Evolutionary conservation across 306 rosid species (phyloP), one percentile per base, ranked within the genome.

Genomic region (Prunus mongolica): DNA sequence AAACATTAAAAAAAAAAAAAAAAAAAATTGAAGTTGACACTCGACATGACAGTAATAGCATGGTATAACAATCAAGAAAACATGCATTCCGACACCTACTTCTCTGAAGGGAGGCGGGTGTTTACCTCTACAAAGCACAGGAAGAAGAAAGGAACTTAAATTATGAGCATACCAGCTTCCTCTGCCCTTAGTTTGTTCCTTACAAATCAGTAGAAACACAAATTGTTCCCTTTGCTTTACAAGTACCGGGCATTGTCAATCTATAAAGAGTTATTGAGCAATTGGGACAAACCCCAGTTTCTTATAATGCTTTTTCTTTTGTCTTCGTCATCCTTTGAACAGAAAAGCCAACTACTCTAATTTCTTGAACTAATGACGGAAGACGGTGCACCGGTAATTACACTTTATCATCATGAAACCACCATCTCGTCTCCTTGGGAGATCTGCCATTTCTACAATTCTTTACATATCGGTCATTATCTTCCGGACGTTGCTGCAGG

Each of bases 401-500:
- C 75, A 96, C 99, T 85, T 96, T 96, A 71, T 96, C 99, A 66
- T 96, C 99, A 77, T 96, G 99, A 89, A 96, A 96, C 99, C 99
- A 96, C 99, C 99, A 96, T 89, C 99, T 93, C 7, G 99, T 96
- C 93, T 96, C 98, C 87, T 96, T 96, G 8, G 99, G 99, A 20
- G 99, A 96, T 82, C 99, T 78, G 45, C 99, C 99, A 58, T 96
- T 96, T 84, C 97, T 91, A 88, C 99, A 96, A 80, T 96, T 96
- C 91, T 86, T 92, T 84, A 96, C 99, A 85, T 96, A 96, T 73
- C 99, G 97, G 32, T 96, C 99, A 44, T 96, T 91, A 82, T 96
- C 99, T 74, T 96, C 99, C 22, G 99, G 99, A 69, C 96, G 98
- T 96, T 93, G 97, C 99, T 96, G 98, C 86, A 87, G 83, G 83